Evolutionary conservation across 2,329 filamentous ascomycete genomes (phyloP).

Genomic region (Thermomyces lanuginosus): DNA sequence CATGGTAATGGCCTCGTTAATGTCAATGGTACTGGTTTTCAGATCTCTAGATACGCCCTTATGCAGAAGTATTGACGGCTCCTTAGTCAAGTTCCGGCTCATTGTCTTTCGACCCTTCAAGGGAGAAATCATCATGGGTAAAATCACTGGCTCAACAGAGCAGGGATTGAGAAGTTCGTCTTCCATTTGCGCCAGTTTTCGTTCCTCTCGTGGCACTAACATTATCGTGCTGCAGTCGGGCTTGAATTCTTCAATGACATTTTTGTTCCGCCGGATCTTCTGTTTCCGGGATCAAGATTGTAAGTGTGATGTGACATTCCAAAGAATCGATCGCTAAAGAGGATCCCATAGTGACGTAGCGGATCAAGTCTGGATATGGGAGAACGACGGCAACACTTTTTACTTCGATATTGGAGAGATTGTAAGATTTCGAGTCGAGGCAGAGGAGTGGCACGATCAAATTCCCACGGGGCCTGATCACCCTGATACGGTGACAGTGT

Average conservation of each 20-base stretch:
- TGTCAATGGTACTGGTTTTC: slow-evolving; percentile 60
- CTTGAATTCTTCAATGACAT: slow-evolving; percentile 94
- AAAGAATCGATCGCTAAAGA: slow-evolving; percentile 13
- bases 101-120: slow-evolving; percentile 93
- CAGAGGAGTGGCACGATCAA: slow-evolving; percentile 84
- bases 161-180: slow-evolving; percentile 53
- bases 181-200: not conserved
- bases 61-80: not conserved
- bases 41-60: not conserved
- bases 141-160: slow-evolving; percentile 58
- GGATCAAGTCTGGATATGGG: slow-evolving; percentile 75
- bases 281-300: slow-evolving; percentile 65
- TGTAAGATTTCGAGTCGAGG: slow-evolving; percentile 69
- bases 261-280: slow-evolving; percentile 55
- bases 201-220: not conserved
- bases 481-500: slow-evolving; percentile 39
- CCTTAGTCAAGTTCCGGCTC: slow-evolving; percentile 72
- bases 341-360: slow-evolving; percentile 47
- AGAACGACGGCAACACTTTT: slow-evolving; percentile 52
- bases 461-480: slow-evolving; percentile 54
- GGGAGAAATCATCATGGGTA: slow-evolving; percentile 74
- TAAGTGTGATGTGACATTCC: slow-evolving; percentile 27
- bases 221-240: slow-evolving; percentile 44
- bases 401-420: slow-evolving; percentile 85
- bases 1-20: slow-evolving; percentile 86